Evolutionary conservation across 2,329 filamentous ascomycete genomes (phyloP), one percentile per base, ranked within the genome.

Genomic region (Lasiodiplodia gonubiensis): DNA sequence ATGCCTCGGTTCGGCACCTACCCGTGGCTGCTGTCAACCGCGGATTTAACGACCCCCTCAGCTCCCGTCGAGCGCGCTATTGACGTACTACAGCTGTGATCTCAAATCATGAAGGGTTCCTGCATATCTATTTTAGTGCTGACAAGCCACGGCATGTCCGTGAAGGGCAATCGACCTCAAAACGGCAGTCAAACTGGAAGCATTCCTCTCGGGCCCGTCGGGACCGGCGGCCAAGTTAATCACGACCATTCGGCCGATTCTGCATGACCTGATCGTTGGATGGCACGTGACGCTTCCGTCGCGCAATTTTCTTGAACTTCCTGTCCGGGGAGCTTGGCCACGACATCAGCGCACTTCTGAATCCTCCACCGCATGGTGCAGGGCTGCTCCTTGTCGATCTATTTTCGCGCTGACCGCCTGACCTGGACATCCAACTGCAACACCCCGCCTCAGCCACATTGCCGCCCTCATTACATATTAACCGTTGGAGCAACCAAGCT

Each of bases 71-170:
- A 10, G 30, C 39, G 25, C 59, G 46, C 59, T 63, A 61, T 33
- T 46, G 57, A 61, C 33, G 23, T 61, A 25, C 57, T 35, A 23
- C 39, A 33, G 39, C 39, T 27, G 39, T 61, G 27, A 49, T 61
- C 57, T 49, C 57, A 61, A 61, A 63, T n/a, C n/a, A n/a, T 51
- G 21, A 63, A 35, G 59, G 27, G 59, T 63, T 63, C 59, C 59
- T 63, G 59, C 59, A 63, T 63, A 63, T 63, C 59, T 63, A 63
- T 63, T 63, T 63, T 63, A 63, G 59, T 63, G 59, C 59, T 63
- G 59, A 63, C 57, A 35, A 46, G 33, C 30, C 16, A 27, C 42
- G 42, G 30, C 42, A 11, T 30, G 46, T 12, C 42, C 42, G 27
- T 63, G 59, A 51, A 63, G 59, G 37, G 30, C 14, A 35, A 10